Evolutionary conservation across 768 basidiomycete genomes (phyloP).

Genomic region (Boletus rubroflammeus): DNA sequence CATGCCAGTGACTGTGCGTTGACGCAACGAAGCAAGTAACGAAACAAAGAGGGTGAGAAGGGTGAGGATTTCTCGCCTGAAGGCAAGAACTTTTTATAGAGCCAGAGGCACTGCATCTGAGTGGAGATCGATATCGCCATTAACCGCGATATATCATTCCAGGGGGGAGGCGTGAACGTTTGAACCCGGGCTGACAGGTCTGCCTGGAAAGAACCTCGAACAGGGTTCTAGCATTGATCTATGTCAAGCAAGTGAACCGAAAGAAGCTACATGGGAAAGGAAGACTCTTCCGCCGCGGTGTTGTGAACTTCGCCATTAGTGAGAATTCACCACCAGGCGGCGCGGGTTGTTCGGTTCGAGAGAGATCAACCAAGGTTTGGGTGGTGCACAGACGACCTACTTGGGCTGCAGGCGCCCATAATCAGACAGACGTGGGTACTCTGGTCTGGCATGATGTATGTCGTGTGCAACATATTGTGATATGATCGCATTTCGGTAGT

Average conservation of each 20-base stretch:
- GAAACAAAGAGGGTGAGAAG: not conserved
- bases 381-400: not conserved
- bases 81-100: conserved; percentile 19
- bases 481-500: not conserved
- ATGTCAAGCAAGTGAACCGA: not conserved
- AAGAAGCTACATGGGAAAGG: not conserved
- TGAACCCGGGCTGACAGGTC: not conserved
- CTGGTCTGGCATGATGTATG: not conserved
- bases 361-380: not conserved
- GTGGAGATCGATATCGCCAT: not conserved
- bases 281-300: not conserved
- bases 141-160: not conserved
- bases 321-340: not conserved
- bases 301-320: not conserved
- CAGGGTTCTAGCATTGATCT: not conserved
- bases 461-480: not conserved
- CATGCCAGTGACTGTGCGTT: conserved; percentile 32
- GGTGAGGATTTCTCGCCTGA: not conserved
- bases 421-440: not conserved
- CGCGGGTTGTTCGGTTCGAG: not conserved
- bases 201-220: not conserved
- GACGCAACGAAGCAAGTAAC: not conserved
- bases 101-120: not conserved
- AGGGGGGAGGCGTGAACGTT: not conserved
- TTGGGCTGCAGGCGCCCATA: not conserved